Percentiles rank a stretch among this genome's conserved stretches.
Conservation (phyloP, 2,329 filamentous ascomycete species). For the Fusarium cyanostomum region DNA sequence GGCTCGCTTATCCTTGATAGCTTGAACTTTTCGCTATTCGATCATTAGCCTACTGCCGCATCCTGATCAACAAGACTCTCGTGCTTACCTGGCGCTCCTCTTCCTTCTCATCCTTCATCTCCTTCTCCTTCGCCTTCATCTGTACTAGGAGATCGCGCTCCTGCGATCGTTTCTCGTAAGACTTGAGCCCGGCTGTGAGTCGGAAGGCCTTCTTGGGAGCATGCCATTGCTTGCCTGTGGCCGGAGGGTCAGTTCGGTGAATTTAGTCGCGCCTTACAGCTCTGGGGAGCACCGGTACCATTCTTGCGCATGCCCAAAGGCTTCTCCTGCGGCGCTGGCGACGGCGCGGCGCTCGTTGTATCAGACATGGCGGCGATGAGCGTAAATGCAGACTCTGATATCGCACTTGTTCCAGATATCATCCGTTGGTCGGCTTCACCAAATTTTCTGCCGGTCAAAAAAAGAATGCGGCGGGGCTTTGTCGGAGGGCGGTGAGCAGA, state of each 20-base stretch:
- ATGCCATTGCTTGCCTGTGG: conserved; percentile 93
- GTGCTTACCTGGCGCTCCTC: conserved; percentile 78
- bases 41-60: conserved; percentile 16
- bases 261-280: neutral
- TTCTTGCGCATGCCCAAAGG: conserved; percentile 80
- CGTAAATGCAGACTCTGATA: conserved; percentile 4
- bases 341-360: conserved; percentile 45
- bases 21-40: conserved; percentile 75
- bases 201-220: conserved; percentile 84
- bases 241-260: conserved; percentile 16
- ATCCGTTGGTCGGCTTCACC: conserved; percentile 23
- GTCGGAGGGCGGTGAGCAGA: conserved; percentile 31
- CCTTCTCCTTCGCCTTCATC: conserved; percentile 93
- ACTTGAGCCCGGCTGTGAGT: conserved; percentile 77
- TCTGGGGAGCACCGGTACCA: conserved; percentile 59
- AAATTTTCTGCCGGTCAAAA: conserved; percentile 45
- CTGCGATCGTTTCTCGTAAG: conserved; percentile 80
- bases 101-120: conserved; percentile 96
- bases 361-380: conserved; percentile 54
- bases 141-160: conserved; percentile 74
- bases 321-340: conserved; percentile 51
- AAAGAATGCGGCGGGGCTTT: conserved; percentile 32
- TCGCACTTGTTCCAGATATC: conserved; percentile 16
- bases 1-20: conserved; percentile 84
- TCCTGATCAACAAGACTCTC: neutral